These are phyloP conservation scores for Raphanus hybrid DNA, from an alignment of 441 rosid species.

Conservation along the genomic window DNA sequence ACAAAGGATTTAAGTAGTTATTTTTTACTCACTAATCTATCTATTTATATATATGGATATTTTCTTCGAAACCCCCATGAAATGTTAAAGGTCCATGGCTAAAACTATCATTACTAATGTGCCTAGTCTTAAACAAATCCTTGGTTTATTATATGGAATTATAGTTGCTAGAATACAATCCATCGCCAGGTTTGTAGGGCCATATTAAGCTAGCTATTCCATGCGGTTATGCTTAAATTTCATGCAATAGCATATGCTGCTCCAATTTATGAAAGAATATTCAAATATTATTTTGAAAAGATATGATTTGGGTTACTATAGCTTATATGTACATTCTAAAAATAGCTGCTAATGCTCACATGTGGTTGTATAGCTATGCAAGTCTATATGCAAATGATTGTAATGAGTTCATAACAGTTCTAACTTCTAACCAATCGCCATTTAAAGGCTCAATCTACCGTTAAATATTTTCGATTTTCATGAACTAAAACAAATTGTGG, in stretches of 20 bases:
- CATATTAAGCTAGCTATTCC: constrained; percentile 3
- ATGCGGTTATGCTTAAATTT: constrained; percentile 13
- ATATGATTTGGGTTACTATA: constrained; percentile 1
- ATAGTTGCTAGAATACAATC: constrained; percentile 6
- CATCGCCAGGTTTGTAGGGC: constrained; percentile 30
- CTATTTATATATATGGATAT: not conserved
- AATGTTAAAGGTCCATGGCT: not conserved
- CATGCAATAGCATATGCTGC: constrained; percentile 23
- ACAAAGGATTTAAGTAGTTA: not conserved
- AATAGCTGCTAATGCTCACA: constrained; percentile 10
- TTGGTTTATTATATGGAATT: constrained; percentile 19
- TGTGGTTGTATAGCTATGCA: constrained; percentile 8
- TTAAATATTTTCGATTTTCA: not conserved
- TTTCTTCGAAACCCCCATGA: not conserved
- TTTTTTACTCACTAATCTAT: not conserved
- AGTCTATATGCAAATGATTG: not conserved
- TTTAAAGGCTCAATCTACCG: not conserved
- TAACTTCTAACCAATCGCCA: not conserved
- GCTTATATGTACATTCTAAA: not conserved
- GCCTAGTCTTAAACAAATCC: not conserved
- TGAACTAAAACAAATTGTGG: not conserved
- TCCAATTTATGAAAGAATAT: constrained; percentile 9
- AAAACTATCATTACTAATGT: constrained; percentile 3
- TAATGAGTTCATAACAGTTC: not conserved
- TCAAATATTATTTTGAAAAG: not conserved